Base-by-base conservation (phyloP, 164 flowering plant species). In the Amborella trichopoda region DNA sequence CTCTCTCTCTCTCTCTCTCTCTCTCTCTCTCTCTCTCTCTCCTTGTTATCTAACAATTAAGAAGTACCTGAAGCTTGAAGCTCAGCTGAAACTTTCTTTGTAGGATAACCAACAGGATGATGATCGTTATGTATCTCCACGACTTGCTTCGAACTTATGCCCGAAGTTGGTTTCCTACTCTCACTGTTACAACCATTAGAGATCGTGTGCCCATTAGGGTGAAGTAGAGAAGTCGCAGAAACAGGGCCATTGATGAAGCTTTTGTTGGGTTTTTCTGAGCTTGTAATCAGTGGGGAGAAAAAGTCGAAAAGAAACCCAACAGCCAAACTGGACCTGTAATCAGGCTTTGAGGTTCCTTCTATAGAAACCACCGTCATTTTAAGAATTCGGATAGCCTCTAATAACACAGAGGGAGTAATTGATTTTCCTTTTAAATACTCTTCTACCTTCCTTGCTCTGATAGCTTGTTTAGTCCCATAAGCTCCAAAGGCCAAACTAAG, bases 11-110 rank as follows among this genome's bases (percentile, higher is more conserved):
- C n/a, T n/a, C n/a, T n/a, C n/a, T n/a, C n/a, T n/a, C n/a, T n/a
- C n/a, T n/a, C n/a, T n/a, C n/a, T n/a, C n/a, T n/a, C n/a, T n/a
- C n/a, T n/a, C n/a, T n/a, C n/a, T n/a, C n/a, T n/a, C n/a, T n/a
- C n/a, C n/a, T n/a, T n/a, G n/a, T n/a, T n/a, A n/a, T n/a, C n/a
- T n/a, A n/a, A n/a, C n/a, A n/a, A n/a, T n/a, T n/a, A n/a, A n/a
- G n/a, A n/a, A n/a, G n/a, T 50, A 89, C 97, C 97, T 55, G 95
- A 82, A 66, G 97, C 93, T 72, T 89, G 97, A 25, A 81, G 46
- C 37, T 81, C 68, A 48, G 89, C 83, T 52, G 72, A 81, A 37
- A 67, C 49, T 68, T 90, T 90, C 44, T 41, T 44, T 52, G 73
- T 60, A 21, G 91, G 79, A 48, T 75, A 59, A 23, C 98, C 96